Evolutionary conservation across 805 yeast species (phyloP), one percentile per base, ranked within the genome.

Genomic region (Helenozyma baotianmanensis): DNA sequence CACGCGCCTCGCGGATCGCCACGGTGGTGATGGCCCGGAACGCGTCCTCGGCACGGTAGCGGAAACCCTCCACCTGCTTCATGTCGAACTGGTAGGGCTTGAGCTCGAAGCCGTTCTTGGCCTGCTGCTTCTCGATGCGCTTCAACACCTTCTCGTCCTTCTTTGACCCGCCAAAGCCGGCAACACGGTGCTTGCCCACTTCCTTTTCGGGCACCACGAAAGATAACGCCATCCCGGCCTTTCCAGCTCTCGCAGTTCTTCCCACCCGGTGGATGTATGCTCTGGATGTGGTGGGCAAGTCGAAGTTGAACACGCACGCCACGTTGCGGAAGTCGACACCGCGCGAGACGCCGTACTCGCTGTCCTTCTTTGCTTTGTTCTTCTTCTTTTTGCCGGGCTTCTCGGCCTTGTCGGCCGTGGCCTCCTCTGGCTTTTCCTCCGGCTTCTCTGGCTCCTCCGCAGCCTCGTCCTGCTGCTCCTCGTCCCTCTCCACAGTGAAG

Each of bases 251-350:
- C 4, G 98, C 98, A 4, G 98, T 92, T 67, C 98, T 79, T 32
- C 98, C 98, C 23, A 92, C 76, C 55, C 98, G 76, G 60, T 92
- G 98, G 19, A 87, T 80, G 54, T 92, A 92, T 3, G 95, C 77
- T 54, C 82, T 83, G 4, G 97, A 80, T 8, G 94, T 79, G 3
- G 85, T 74, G 25, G 98, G 98, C 48, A 92, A 67, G 56, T 92
- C 98, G 57, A 92, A 92, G 61, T 92, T 92, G 44, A 92, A 67
- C 6, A 92, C 98, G 64, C 97, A 92, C 7, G 97, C 92, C 39
- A 92, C 97, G 50, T 92, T 90, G 50, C 76, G 80, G 70, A 92
- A 92, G 62, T 92, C 98, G 24, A 92, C 94, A 53, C 98, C 98
- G 59, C 98, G 77, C 16, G 96, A 83, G 25, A 89, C 97, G 43